Evolutionary conservation across 768 basidiomycete species (phyloP).

Genomic region (Rhizopogon rudus): DNA sequence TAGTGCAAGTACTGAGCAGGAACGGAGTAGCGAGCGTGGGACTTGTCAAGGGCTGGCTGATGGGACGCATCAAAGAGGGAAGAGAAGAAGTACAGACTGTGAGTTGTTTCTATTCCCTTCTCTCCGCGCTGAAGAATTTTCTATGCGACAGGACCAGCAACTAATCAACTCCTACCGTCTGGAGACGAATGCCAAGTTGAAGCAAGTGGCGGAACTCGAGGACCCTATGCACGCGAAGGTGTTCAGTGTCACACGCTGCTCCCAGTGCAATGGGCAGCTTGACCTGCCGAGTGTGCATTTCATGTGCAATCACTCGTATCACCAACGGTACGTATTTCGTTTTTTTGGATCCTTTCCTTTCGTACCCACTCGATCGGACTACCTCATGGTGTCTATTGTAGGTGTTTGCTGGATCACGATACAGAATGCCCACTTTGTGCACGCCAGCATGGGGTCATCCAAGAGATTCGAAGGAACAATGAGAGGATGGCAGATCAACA

Average conservation of each 20-base stretch:
- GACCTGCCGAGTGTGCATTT: conserved; percentile 94
- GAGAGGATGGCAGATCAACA: conserved; percentile 79
- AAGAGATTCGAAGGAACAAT: conserved; percentile 86
- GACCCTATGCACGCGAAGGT: conserved; percentile 77
- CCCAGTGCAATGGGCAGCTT: conserved; percentile 82
- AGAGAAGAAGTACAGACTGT: conserved; percentile 78
- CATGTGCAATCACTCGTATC: conserved; percentile 98
- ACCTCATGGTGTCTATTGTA: conserved; percentile 23
- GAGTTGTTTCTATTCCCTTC: conserved; percentile 22
- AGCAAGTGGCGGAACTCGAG: conserved; percentile 76
- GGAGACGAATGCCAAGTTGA: conserved; percentile 77
- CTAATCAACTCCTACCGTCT: conserved; percentile 83
- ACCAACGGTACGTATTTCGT: conserved; percentile 64
- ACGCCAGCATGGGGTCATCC: conserved; percentile 80
- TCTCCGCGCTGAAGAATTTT: neutral
- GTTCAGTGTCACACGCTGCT: conserved; percentile 93
- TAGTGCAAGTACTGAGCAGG: conserved; percentile 83
- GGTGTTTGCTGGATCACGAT: conserved; percentile 87
- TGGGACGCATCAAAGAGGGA: conserved; percentile 68
- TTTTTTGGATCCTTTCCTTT: neutral
- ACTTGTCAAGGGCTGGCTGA: conserved; percentile 87
- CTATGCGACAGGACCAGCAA: conserved; percentile 63
- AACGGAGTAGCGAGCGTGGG: conserved; percentile 91
- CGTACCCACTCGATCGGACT: too few relatives aligned
- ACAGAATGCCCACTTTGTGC: conserved; percentile 89